phyloP scores from a whole-genome alignment of 2,329 filamentous ascomycete genomes.

The Aureobasidium sp. region DNA sequence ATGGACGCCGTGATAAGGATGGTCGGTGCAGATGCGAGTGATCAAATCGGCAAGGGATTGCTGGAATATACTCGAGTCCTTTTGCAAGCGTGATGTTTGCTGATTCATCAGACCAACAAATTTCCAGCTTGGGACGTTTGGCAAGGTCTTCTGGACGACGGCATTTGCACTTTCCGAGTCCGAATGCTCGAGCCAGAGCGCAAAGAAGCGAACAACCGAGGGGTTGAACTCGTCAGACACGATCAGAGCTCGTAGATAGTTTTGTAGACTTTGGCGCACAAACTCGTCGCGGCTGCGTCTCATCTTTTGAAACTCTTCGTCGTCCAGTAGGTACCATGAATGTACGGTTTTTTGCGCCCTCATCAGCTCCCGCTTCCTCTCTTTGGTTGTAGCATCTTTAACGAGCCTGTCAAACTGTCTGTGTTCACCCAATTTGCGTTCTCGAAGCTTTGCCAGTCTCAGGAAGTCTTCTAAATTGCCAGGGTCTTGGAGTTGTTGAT shows the following conservation, averaged over 20 bases:
- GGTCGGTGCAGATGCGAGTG: conserved; percentile 77
- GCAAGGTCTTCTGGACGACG: conserved; percentile 63
- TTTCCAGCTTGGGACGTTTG: conserved; percentile 76
- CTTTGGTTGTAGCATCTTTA: conserved; percentile 54
- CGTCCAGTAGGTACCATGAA: conserved; percentile 84
- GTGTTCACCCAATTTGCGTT: not conserved
- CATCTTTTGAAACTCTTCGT: conserved; percentile 75
- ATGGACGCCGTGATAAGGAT: conserved; percentile 96
- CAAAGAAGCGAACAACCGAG: conserved; percentile 84
- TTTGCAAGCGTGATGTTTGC: conserved; percentile 82
- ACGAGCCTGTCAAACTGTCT: conserved; percentile 78
- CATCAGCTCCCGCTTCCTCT: conserved; percentile 33
- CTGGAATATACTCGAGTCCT: conserved; percentile 66
- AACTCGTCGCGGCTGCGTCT: conserved; percentile 72
- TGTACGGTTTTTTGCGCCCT: conserved; percentile 57
- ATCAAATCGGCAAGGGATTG: conserved; percentile 65
- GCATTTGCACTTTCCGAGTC: conserved; percentile 69
- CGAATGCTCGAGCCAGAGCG: conserved; percentile 86
- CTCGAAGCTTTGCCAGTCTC: conserved; percentile 67
- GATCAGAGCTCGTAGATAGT: conserved; percentile 78
- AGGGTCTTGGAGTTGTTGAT: conserved; percentile 82
- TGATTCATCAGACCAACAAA: conserved; percentile 94
- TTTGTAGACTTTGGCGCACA: conserved; percentile 81
- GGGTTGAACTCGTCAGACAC: conserved; percentile 86
- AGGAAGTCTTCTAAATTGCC: conserved; percentile 79